These are phyloP conservation scores for Wickerhamomyces alni DNA, from an alignment of 805 yeast species.

Conservation along the genomic window DNA sequence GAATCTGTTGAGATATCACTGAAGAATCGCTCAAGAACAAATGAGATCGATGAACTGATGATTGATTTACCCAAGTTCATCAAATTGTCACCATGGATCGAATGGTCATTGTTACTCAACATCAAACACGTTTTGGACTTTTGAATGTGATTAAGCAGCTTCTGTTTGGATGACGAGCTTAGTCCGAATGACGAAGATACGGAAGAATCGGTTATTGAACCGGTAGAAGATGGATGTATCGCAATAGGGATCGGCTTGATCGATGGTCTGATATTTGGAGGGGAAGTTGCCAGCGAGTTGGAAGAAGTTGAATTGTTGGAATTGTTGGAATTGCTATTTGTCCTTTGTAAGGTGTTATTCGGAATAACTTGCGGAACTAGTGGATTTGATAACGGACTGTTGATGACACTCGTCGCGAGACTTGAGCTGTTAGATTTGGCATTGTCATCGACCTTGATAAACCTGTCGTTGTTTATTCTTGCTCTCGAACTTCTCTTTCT, in stretches of 20 bases:
- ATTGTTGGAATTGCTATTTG: not conserved
- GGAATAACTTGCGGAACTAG: conserved; percentile 2
- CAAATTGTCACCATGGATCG: conserved; percentile 35
- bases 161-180: conserved; percentile 23
- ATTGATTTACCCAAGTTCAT: conserved; percentile 54
- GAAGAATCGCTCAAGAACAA: conserved; percentile 60
- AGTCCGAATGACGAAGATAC: conserved; percentile 1
- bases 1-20: conserved; percentile 48
- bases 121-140: conserved; percentile 59
- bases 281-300: not conserved
- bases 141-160: conserved; percentile 43
- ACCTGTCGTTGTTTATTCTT: conserved; percentile 16
- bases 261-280: too few relatives aligned
- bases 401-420: not conserved
- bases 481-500: conserved; percentile 51
- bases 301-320: not conserved
- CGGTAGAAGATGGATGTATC: too few relatives aligned
- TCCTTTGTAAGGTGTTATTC: not conserved
- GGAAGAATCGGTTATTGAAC: not conserved
- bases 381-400: not conserved
- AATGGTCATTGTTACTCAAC: conserved; percentile 25
- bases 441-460: conserved; percentile 14
- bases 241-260: too few relatives aligned
- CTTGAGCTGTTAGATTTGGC: not conserved
- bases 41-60: conserved; percentile 48